Conservation (phyloP, 352 stramenopile species). For the Proteromonas lacertae region DNA sequence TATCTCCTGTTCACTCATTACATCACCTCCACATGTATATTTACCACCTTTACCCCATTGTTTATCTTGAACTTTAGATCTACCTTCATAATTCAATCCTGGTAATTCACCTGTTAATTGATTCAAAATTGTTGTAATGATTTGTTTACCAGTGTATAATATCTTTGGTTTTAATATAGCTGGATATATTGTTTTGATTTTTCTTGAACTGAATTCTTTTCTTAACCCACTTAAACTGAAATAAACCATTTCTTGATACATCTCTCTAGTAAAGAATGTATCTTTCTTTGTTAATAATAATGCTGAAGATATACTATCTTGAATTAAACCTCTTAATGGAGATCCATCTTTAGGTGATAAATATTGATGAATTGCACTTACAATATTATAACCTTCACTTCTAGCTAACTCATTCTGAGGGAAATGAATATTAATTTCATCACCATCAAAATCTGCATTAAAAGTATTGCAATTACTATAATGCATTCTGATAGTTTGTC, state of each 20-base stretch:
- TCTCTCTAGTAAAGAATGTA: constrained; percentile 83
- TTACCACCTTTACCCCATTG: no score
- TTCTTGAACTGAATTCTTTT: constrained; percentile 44
- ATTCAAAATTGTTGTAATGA: constrained; percentile 15
- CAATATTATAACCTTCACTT: constrained; percentile 84
- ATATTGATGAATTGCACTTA: constrained; percentile 85
- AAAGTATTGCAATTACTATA: constrained; percentile 99
- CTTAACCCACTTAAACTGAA: constrained; percentile 46
- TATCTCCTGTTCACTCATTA: constrained; percentile 74
- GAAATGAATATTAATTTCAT: constrained; percentile 99
- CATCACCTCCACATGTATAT: constrained; percentile 61
- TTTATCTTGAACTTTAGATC: constrained; percentile 78
- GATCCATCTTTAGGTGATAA: constrained; percentile 82
- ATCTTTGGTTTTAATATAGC: constrained; percentile 77
- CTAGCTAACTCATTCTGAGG: constrained; percentile 56
- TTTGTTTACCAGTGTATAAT: constrained; percentile 97
- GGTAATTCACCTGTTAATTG: constrained; percentile 17
- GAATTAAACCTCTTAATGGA: constrained; percentile 85
- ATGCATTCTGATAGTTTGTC: constrained; percentile 92
- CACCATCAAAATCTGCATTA: constrained; percentile 99
- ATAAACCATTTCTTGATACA: constrained; percentile 79
- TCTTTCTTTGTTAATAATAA: constrained; percentile 86
- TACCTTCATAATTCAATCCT: constrained; percentile 48
- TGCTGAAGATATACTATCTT: constrained; percentile 91
- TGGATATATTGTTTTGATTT: constrained; percentile 37